A percentile compares a stretch with the other conserved stretches of the same genome.
Evolutionary conservation across 2,329 filamentous ascomycete species (phyloP).

Genomic region (Parascedosporium putredinis): DNA sequence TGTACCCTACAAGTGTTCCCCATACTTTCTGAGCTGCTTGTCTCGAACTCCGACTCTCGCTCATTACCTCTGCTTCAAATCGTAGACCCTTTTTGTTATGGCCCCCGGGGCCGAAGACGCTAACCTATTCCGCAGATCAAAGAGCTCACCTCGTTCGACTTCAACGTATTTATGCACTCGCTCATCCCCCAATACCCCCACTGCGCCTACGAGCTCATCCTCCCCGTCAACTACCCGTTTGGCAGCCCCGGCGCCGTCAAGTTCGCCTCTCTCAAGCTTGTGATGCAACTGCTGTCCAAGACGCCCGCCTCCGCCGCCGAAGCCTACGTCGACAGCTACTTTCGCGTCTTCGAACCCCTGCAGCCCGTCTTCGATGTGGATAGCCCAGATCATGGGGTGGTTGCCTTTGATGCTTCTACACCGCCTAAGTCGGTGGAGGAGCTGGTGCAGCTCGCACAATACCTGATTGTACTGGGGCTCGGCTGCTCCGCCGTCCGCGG

Average conservation of each 20-base stretch:
- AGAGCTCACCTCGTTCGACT: slow-evolving; percentile 3
- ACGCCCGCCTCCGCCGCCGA: slow-evolving; percentile 12
- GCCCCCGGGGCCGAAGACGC: not conserved
- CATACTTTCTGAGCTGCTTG: no score
- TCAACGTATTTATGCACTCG: slow-evolving; percentile 12
- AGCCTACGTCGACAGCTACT: slow-evolving; percentile 20
- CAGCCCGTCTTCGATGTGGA: slow-evolving; percentile 22
- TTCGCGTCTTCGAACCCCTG: slow-evolving; percentile 22
- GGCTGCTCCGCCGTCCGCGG: slow-evolving; percentile 22
- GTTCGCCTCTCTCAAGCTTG: slow-evolving; percentile 21
- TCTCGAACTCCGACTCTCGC: no score
- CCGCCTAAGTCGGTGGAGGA: slow-evolving; percentile 14
- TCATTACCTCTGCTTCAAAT: no score
- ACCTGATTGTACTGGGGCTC: slow-evolving; percentile 25
- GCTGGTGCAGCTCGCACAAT: slow-evolving; percentile 23
- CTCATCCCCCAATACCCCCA: slow-evolving; percentile 19
- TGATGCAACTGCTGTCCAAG: slow-evolving; percentile 19
- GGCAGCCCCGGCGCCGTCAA: slow-evolving; percentile 23
- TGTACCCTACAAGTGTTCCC: no score
- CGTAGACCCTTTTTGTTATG: no score
- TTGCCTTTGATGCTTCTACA: slow-evolving; percentile 22
- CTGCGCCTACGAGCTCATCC: slow-evolving; percentile 22
- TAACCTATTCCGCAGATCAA: not conserved
- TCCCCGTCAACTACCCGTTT: slow-evolving; percentile 28
- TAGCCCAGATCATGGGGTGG: slow-evolving; percentile 18